A percentile compares a stretch with the other conserved stretches of the same genome.
These are phyloP conservation scores for Penicillium sp. DNA, from an alignment of 2,329 filamentous ascomycete genomes.

Conservation along the genomic window DNA sequence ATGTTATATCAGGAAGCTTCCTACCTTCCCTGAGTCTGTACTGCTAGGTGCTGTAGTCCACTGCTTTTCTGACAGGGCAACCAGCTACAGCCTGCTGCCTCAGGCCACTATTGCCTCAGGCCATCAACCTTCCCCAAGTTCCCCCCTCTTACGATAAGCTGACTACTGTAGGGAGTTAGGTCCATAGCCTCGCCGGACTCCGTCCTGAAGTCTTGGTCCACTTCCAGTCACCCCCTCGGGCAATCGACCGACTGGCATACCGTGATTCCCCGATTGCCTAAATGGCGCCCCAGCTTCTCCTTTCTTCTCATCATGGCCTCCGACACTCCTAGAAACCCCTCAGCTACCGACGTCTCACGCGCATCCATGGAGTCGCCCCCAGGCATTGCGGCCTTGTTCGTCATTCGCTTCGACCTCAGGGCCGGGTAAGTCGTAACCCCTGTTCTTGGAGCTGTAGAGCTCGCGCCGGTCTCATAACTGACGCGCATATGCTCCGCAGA, in stretches of 20 bases:
- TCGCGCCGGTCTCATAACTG: constrained; percentile 14
- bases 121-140: constrained; percentile 7
- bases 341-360: constrained; percentile 39
- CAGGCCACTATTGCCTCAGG: background rate
- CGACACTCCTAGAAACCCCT: constrained; percentile 32
- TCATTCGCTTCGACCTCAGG: constrained; percentile 91
- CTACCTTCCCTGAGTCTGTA: no score
- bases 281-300: constrained; percentile 15
- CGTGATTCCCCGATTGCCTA: constrained; percentile 26
- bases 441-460: constrained; percentile 7
- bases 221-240: background rate
- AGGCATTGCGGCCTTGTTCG: constrained; percentile 74
- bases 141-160: constrained; percentile 6
- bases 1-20: no score
- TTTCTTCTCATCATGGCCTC: constrained; percentile 31
- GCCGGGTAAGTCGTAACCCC: constrained; percentile 64
- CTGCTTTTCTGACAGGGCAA: no score
- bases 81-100: background rate
- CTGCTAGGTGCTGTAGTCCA: no score
- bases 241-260: background rate
- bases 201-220: background rate
- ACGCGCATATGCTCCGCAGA: constrained; percentile 43
- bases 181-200: background rate
- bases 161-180: background rate
- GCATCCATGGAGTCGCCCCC: constrained; percentile 43